Evolutionary conservation across 2,329 filamentous ascomycete species (phyloP), one percentile per base, ranked within the genome.

Genomic region (Penicillium brasilianum): DNA sequence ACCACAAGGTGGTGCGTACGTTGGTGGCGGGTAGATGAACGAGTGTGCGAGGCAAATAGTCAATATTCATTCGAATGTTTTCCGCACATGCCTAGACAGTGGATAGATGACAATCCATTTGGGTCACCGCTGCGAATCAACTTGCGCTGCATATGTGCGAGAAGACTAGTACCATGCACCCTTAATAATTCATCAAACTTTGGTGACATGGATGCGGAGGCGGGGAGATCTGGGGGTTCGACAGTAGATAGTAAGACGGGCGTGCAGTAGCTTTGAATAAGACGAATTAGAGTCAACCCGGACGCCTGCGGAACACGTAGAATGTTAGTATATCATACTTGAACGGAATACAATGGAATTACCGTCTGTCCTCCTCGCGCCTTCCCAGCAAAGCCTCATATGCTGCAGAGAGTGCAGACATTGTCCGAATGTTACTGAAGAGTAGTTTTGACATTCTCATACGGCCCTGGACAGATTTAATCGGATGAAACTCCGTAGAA

Each of bases 241-340:
- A 41, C 10, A 2, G 39, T 41, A 41, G n/a, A 41, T 1, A 20
- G 39, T 41, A 2, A 41, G n/a, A n/a, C 39, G 39, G 39, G 39
- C n/a, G 39, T 41, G 39, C n/a, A 41, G 10, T 41, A 41, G 39
- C 39, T 1, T 41, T 41, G 39, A 41, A 41, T 41, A 41, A 41
- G 8, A 18, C 39, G 39, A 28, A 28, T 28, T 6, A 28, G 25
- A 28, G 25, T 6, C 25, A 28, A 28, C 25, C 6, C n/a, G 25
- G 39, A 41, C 39, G 39, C 39, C 39, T 41, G 39, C n/a, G 39
- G 39, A 41, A 41, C 39, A 41, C n/a, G 39, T 41, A 41, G 39
- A 41, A 41, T 41, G 39, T 41, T 41, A n/a, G n/a, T n/a, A 41
- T 41, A 41, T 41, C n/a, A 20, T 41, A 41, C 39, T 41, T 41